A percentile compares a stretch with the other conserved stretches of the same genome.
These are phyloP conservation scores for Chaetoscypha palmicola DNA, from an alignment of 2,329 filamentous ascomycete genomes.

Conservation along the genomic window DNA sequence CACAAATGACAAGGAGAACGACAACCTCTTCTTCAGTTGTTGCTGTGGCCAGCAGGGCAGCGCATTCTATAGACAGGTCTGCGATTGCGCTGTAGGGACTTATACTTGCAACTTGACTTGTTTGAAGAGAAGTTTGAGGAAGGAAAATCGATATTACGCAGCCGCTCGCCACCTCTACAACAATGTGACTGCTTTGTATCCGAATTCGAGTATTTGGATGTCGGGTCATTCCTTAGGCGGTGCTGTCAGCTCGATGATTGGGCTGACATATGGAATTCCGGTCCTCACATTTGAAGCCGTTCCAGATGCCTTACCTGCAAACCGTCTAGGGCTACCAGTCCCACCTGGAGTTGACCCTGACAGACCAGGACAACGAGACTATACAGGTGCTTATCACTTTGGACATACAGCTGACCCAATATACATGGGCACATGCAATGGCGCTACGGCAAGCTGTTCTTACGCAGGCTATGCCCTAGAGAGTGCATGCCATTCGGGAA, in stretches of 20 bases:
- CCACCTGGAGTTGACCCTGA: slow-evolving; percentile 72
- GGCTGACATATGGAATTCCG: slow-evolving; percentile 83
- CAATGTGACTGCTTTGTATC: slow-evolving; percentile 86
- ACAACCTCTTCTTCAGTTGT: slow-evolving; percentile 97
- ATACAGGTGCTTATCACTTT: slow-evolving; percentile 81
- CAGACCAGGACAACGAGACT: slow-evolving; percentile 61
- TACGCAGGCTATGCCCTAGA: slow-evolving; percentile 90
- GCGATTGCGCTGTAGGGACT: slow-evolving; percentile 80
- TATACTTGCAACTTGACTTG: slow-evolving; percentile 93
- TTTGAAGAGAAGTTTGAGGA: slow-evolving; percentile 63
- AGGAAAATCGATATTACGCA: slow-evolving; percentile 87
- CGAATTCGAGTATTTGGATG: slow-evolving; percentile 78
- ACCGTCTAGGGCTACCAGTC: slow-evolving; percentile 74
- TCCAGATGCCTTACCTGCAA: slow-evolving; percentile 80
- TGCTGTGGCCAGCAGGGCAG: slow-evolving; percentile 93
- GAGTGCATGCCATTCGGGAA: slow-evolving; percentile 82
- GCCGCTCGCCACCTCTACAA: slow-evolving; percentile 84
- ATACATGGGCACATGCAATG: slow-evolving; percentile 89
- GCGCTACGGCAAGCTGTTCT: slow-evolving; percentile 83
- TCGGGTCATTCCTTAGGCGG: slow-evolving; percentile 90
- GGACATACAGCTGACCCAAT: slow-evolving; percentile 94
- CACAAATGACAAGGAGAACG: slow-evolving; percentile 94
- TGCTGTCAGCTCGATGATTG: slow-evolving; percentile 79
- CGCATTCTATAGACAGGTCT: slow-evolving; percentile 85
- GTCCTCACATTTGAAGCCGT: slow-evolving; percentile 91